A percentile compares a stretch with the other conserved stretches of the same genome.
Evolutionary conservation across 345 rosid genomes (phyloP).

Genomic region (Salix viminalis): DNA sequence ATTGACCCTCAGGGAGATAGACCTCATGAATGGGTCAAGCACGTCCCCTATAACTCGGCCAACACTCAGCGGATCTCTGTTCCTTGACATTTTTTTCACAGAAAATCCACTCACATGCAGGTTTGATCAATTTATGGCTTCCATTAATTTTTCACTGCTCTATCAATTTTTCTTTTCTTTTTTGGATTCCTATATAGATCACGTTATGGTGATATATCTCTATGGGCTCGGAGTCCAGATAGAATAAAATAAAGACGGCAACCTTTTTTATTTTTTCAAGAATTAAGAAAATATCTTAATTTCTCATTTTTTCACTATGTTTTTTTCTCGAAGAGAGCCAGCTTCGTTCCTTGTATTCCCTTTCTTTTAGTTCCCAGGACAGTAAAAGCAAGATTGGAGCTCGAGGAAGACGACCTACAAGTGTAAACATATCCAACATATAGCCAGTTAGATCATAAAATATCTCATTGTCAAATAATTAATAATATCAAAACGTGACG

Average conservation of each 20-base stretch:
- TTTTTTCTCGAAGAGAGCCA: background rate
- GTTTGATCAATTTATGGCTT: background rate
- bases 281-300: no score
- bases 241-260: background rate
- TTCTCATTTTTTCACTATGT: background rate
- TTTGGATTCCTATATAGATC: background rate
- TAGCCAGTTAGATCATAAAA: no score
- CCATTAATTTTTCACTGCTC: background rate
- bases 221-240: background rate
- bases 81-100: constrained; percentile 34
- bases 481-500: no score
- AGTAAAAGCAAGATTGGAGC: no score
- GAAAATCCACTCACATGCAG: no score
- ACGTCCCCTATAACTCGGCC: constrained; percentile 71
- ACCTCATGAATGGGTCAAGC: constrained; percentile 48
- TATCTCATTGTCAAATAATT: no score
- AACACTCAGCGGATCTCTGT: constrained; percentile 56
- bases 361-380: no score
- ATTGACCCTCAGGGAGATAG: constrained; percentile 37
- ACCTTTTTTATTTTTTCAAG: no score
- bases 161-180: background rate
- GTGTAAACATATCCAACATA: no score
- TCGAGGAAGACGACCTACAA: no score
- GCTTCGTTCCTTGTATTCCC: no score
- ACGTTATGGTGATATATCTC: background rate